These are phyloP conservation scores for Rhodotorula sp. DNA, from an alignment of 1,284 basidiomycete species.

Conservation along the genomic window DNA sequence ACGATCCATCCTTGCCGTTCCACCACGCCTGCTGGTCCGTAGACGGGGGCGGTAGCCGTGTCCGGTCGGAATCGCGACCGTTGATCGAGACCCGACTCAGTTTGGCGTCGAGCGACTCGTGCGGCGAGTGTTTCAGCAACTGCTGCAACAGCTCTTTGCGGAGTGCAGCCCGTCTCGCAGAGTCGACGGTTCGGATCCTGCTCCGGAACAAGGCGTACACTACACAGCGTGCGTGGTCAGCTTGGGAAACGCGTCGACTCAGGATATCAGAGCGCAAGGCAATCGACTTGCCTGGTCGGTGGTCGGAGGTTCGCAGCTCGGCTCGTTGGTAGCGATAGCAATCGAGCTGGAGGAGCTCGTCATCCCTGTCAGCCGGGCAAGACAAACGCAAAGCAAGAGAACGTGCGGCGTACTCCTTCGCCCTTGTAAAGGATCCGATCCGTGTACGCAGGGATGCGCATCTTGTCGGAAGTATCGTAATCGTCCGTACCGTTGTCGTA, in stretches of 20 bases:
- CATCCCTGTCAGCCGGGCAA: conserved; percentile 2
- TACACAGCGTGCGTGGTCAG: conserved; percentile 44
- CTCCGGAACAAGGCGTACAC: conserved; percentile 83
- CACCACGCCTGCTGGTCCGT: conserved; percentile 73
- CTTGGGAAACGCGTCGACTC: neutral
- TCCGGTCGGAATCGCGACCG: conserved; percentile 14
- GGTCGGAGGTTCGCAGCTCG: conserved; percentile 85
- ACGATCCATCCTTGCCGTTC: conserved; percentile 53
- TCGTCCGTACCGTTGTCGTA: conserved; percentile 61
- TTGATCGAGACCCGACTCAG: conserved; percentile 45
- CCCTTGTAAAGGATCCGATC: conserved; percentile 91
- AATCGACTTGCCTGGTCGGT: conserved; percentile 70
- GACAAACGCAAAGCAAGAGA: neutral
- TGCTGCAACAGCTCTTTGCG: conserved; percentile 57
- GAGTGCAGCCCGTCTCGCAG: conserved; percentile 67
- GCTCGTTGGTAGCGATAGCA: conserved; percentile 58
- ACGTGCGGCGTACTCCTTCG: conserved; percentile 56
- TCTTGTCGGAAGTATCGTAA: conserved; percentile 96
- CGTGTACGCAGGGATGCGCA: conserved; percentile 96
- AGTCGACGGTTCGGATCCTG: conserved; percentile 74
- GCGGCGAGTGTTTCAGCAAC: conserved; percentile 50
- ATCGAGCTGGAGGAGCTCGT: conserved; percentile 42
- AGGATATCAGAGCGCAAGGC: neutral
- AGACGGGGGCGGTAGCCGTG: conserved; percentile 71
- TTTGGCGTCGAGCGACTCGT: conserved; percentile 26